These are phyloP conservation scores for Tripterygium wilfordii DNA, from an alignment of 177 flowering plant species.

Conservation along the genomic window DNA sequence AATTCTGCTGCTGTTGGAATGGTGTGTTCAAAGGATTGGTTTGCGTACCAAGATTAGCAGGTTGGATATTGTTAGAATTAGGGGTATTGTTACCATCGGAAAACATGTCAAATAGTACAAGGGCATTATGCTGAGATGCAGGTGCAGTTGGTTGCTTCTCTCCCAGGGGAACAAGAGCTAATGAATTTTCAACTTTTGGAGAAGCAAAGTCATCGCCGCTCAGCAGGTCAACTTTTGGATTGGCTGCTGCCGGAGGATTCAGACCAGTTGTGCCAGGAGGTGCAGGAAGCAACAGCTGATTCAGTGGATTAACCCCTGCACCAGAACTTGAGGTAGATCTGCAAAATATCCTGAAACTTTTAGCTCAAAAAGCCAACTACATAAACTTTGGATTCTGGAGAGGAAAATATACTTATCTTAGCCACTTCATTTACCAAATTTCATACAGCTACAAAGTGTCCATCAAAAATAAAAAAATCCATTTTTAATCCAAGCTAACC, in stretches of 20 bases:
- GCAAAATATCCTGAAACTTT: slow-evolving; percentile 7
- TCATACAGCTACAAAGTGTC: too few relatives aligned
- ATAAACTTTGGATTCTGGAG: too few relatives aligned
- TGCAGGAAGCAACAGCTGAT: slow-evolving; percentile 31
- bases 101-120: slow-evolving; percentile 74
- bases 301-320: slow-evolving; percentile 19
- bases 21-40: slow-evolving; percentile 31
- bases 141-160: slow-evolving; percentile 51
- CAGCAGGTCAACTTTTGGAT: slow-evolving; percentile 74
- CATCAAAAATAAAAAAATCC: too few relatives aligned
- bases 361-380: neutral
- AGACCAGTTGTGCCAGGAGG: slow-evolving; percentile 31
- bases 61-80: slow-evolving; percentile 26
- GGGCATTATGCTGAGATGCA: slow-evolving; percentile 51
- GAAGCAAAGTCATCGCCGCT: slow-evolving; percentile 81
- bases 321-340: slow-evolving; percentile 27
- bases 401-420: too few relatives aligned
- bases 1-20: slow-evolving; percentile 47
- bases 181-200: slow-evolving; percentile 47
- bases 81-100: slow-evolving; percentile 32
- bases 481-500: too few relatives aligned
- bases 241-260: slow-evolving; percentile 25
- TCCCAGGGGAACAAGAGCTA: slow-evolving; percentile 85
- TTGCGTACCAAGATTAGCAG: slow-evolving; percentile 35
- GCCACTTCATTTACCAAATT: too few relatives aligned